Evolutionary conservation across 2,329 filamentous ascomycete species (phyloP).

Genomic region (Fusarium tjaetaba): DNA sequence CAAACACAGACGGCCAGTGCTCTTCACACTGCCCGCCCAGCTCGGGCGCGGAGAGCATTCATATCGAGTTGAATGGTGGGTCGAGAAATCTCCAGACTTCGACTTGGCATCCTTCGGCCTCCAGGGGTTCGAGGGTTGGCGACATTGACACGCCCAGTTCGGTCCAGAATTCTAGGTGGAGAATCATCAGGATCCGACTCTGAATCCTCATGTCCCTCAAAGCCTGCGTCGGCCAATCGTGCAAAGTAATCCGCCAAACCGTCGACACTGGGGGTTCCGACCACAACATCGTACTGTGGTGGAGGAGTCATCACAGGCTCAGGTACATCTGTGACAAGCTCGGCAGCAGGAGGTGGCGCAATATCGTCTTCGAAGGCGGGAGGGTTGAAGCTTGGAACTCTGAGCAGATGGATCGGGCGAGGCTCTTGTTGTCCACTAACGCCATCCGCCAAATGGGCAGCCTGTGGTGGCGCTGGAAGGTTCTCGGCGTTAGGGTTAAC

Average conservation of each 20-base stretch:
- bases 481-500: constrained; percentile 49
- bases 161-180: constrained; percentile 58
- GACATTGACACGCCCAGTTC: constrained; percentile 66
- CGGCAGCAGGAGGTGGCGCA: constrained; percentile 49
- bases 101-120: constrained; percentile 62
- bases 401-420: constrained; percentile 85
- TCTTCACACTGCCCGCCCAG: constrained; percentile 40
- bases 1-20: constrained; percentile 37
- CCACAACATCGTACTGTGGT: constrained; percentile 83
- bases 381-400: constrained; percentile 86
- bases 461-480: constrained; percentile 62
- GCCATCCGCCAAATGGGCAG: constrained; percentile 60
- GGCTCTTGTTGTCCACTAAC: constrained; percentile 50
- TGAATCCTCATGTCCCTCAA: constrained; percentile 52
- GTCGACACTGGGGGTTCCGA: constrained; percentile 74
- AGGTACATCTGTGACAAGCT: constrained; percentile 34
- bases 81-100: constrained; percentile 65
- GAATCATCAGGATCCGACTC: constrained; percentile 56
- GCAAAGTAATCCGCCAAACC: constrained; percentile 87
- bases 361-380: constrained; percentile 84
- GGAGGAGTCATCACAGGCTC: constrained; percentile 75
- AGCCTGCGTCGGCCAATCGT: constrained; percentile 77
- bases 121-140: constrained; percentile 66
- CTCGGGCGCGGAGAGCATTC: constrained; percentile 37
- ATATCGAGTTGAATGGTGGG: constrained; percentile 44